Percentiles rank a stretch among this genome's conserved stretches.
These are phyloP conservation scores for Urtica urens DNA, from an alignment of 306 rosid species.

Conservation along the genomic window DNA sequence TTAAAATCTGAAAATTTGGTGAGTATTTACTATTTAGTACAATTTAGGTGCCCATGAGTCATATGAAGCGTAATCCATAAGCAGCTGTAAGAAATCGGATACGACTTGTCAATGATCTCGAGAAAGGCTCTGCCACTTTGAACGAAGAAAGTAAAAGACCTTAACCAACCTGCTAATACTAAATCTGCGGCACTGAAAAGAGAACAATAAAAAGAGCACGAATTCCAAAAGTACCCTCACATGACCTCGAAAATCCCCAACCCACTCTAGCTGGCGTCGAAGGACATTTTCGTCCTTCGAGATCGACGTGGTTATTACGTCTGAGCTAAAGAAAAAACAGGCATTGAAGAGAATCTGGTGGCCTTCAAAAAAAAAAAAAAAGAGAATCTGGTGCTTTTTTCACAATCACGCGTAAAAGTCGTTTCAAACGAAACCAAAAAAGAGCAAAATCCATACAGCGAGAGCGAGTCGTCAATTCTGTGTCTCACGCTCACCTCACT, in stretches of 20 bases:
- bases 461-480: no score
- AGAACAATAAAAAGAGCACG: conserved; percentile 1
- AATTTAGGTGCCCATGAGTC: no score
- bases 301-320: conserved; percentile 40
- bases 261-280: conserved; percentile 11
- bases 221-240: conserved; percentile 11
- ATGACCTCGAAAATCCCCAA: conserved; percentile 14
- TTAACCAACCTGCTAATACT: conserved; percentile 5
- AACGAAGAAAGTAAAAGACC: conserved; percentile 27
- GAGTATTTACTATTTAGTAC: no score
- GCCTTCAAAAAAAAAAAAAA: conserved; percentile 14
- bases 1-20: no score
- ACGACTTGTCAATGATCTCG: no score
- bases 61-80: no score
- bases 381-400: conserved; percentile 36
- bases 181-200: conserved; percentile 16
- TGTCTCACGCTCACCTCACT: no score
- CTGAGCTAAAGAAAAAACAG: conserved; percentile 18
- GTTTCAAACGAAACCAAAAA: conserved; percentile 11
- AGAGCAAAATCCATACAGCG: conserved; percentile 4
- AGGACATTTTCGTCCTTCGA: conserved; percentile 52
- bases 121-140: conserved; percentile 44
- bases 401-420: conserved; percentile 55
- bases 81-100: no score
- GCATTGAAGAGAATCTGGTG: no score